Evolutionary conservation across 495 filamentous ascomycete genomes (phyloP), one percentile per base, ranked within the genome.

Genomic region (Endocarpon pusillum): DNA sequence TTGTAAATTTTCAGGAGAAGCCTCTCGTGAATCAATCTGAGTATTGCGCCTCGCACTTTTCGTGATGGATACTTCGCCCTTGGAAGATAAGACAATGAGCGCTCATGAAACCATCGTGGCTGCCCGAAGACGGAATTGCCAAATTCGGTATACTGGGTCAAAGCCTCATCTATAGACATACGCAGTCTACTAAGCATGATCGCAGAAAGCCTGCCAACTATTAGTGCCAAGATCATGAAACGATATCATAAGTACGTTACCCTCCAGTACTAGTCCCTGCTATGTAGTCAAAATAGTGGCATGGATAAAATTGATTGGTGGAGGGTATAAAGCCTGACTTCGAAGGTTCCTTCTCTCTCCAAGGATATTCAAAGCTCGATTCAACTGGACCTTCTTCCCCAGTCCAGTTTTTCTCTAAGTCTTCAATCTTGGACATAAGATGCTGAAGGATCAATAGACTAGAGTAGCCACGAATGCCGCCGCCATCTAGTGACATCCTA

Each of bases 261-360:
- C 56, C 56, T 39, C 55, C 55, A 7, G 56, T 60, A 29, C 43
- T 51, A 3, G 57, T 60, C 1, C 54, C 56, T 1, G 41, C 47
- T 14, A 60, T 52, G 19, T 52, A 51, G 40, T 59, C 54, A 25
- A 59, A 58, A 34, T 60, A 51, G 18, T 58, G 52, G 39, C 57
- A 56, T 9, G 56, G 56, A 9, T 48, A 33, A 11, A 19, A 50
- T n/a, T 5, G 7, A 16, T 28, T 34, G 5, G 36, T 7, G 10
- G 20, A 6, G 7, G 9, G 8, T 31, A 8, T 10, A 15, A 8
- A 9, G 34, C 12, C 27, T 10, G n/a, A 10, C 3, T 19, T 3
- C n/a, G 29, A 32, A 8, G 38, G 15, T 20, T 12, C 14, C 28
- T 25, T 32, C 15, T 36, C 4, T 23, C 3, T 36, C 17, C 26